Conservation (phyloP, 306 rosid genomes). For the Medicago ruthenica region DNA sequence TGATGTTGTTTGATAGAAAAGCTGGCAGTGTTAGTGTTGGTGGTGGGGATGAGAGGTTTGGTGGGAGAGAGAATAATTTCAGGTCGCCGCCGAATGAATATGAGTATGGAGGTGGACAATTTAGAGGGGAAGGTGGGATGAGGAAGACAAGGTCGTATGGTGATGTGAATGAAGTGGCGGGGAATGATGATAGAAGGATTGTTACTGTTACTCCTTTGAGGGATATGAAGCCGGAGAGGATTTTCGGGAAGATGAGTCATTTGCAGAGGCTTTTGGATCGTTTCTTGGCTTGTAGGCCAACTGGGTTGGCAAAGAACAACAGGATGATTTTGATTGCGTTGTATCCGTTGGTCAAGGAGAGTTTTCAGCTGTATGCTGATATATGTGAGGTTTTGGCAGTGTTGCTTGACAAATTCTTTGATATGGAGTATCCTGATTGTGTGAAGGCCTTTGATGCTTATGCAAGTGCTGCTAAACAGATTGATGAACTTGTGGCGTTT, state of each 20-base stretch:
- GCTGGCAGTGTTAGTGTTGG: neutral
- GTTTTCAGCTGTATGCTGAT: conserved; percentile 89
- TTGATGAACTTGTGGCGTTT: conserved; percentile 77
- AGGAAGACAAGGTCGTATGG: conserved; percentile 88
- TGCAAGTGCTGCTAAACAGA: conserved; percentile 91
- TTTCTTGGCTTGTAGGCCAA: conserved; percentile 87
- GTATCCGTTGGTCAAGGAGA: conserved; percentile 88
- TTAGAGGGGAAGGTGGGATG: conserved; percentile 69
- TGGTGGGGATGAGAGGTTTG: conserved; percentile 57
- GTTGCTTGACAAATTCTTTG: conserved; percentile 90
- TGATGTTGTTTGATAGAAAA: conserved; percentile 70
- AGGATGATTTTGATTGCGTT: conserved; percentile 84
- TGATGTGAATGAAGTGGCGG: conserved; percentile 66
- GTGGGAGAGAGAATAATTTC: conserved; percentile 62
- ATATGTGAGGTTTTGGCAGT: conserved; percentile 91
- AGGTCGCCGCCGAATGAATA: conserved; percentile 85
- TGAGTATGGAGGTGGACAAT: conserved; percentile 61
- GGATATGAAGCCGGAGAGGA: conserved; percentile 86
- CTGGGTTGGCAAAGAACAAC: conserved; percentile 86
- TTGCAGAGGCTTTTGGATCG: conserved; percentile 89
- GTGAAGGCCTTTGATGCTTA: conserved; percentile 94
- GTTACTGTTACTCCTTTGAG: conserved; percentile 83
- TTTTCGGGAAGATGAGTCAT: conserved; percentile 89
- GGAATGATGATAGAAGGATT: conserved; percentile 56
- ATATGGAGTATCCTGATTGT: conserved; percentile 90